These are phyloP conservation scores for Closterium sp. DNA, from an alignment of 139 green algal species.

Conservation along the genomic window DNA sequence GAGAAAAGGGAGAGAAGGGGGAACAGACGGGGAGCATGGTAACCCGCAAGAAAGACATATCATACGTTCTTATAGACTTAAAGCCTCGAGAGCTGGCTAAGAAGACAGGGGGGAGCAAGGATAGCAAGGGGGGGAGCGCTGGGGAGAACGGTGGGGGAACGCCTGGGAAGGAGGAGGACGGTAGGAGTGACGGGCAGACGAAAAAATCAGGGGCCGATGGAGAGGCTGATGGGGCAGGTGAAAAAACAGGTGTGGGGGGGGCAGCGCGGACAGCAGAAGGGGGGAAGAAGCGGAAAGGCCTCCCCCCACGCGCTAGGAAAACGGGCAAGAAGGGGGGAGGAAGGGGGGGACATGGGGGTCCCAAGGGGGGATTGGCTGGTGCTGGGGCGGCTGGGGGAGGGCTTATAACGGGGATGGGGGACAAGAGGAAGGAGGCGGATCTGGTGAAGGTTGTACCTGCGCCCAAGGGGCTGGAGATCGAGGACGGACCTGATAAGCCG, in stretches of 20 bases:
- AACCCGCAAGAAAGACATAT: conserved; percentile 1
- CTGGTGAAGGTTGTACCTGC: conserved; percentile 1
- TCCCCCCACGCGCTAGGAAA: neutral
- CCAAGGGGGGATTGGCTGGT: neutral
- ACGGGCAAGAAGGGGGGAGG: conserved; percentile 1
- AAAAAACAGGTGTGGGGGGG: neutral
- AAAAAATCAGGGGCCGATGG: neutral
- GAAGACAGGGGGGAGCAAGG: neutral
- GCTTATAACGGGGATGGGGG: neutral
- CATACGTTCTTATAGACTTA: neutral
- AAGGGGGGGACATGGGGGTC: neutral
- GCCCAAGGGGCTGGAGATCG: conserved; percentile 5
- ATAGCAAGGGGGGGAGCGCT: neutral
- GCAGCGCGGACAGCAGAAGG: neutral
- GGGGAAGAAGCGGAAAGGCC: neutral
- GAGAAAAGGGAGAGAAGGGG: too few species aligned
- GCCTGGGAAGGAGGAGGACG: neutral
- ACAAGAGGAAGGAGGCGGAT: conserved; percentile 1
- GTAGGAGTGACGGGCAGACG: neutral
- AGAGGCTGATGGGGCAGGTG: neutral
- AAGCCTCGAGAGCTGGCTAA: neutral
- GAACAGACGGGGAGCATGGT: conserved; percentile 10
- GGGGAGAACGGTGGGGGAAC: neutral
- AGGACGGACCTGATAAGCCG: neutral
- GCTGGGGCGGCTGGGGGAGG: neutral